A percentile compares a stretch with the other conserved stretches of the same genome.
Conservation (phyloP, 768 basidiomycete genomes). For the Xerocomellus dryophilus region DNA sequence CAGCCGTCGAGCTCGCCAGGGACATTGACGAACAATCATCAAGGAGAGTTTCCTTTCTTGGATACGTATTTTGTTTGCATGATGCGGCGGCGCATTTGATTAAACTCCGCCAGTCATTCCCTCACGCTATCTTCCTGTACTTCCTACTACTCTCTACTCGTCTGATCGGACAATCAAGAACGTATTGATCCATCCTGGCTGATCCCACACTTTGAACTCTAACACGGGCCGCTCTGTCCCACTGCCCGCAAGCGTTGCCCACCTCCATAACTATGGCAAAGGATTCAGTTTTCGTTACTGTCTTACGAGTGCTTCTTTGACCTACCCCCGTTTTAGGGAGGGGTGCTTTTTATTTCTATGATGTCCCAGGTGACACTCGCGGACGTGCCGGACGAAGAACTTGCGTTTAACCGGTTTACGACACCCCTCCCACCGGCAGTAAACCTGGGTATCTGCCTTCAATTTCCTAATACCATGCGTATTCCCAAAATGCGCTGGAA, state of each 20-base stretch:
- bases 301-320: too few species aligned
- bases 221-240: too few species aligned
- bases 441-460: background rate
- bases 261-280: background rate
- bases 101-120: too few species aligned
- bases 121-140: too few species aligned
- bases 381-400: conserved; percentile 3
- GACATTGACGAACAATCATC: conserved; percentile 22
- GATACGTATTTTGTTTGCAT: too few species aligned
- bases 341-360: background rate
- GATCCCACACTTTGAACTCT: too few species aligned
- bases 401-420: background rate
- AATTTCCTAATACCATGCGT: background rate
- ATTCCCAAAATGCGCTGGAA: background rate
- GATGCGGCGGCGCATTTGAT: too few species aligned
- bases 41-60: conserved; percentile 15
- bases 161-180: too few species aligned
- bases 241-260: too few species aligned
- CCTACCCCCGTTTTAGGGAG: background rate
- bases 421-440: conserved; percentile 8
- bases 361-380: conserved; percentile 3
- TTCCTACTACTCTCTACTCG: too few species aligned
- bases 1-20: conserved; percentile 12
- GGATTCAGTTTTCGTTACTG: background rate
- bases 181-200: too few species aligned